Evolutionary conservation across 106 monocot genomes (phyloP).

Genomic region (Allium fistulosum): DNA sequence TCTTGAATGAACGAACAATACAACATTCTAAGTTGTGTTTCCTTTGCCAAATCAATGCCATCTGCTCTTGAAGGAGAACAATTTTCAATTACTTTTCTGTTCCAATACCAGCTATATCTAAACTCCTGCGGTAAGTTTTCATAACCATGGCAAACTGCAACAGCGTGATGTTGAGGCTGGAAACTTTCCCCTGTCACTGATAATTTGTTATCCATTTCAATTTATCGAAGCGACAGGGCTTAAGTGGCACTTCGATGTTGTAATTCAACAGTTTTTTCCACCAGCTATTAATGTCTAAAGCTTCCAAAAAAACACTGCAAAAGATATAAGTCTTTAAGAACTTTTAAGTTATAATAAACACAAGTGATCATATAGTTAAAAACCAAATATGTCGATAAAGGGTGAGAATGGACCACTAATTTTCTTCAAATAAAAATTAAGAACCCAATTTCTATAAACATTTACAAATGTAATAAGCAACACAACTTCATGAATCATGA

Average conservation of each 20-base stretch:
- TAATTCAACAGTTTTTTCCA: background rate
- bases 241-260: too few species aligned
- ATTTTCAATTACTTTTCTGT: slow-evolving; percentile 42
- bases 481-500: too few species aligned
- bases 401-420: too few species aligned
- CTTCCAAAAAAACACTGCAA: too few species aligned
- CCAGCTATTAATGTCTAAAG: too few species aligned
- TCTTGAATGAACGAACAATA: slow-evolving; percentile 72
- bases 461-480: too few species aligned
- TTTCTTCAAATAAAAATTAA: too few species aligned
- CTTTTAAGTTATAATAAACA: background rate
- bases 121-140: slow-evolving; percentile 6
- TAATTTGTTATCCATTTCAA: slow-evolving; percentile 4
- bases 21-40: slow-evolving; percentile 32
- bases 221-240: too few species aligned
- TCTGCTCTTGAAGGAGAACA: slow-evolving; percentile 64
- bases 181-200: background rate
- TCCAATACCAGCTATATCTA: slow-evolving; percentile 46
- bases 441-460: too few species aligned
- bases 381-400: background rate
- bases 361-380: background rate
- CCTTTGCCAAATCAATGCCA: slow-evolving; percentile 53
- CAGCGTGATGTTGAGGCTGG: background rate
- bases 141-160: background rate
- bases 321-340: background rate